Evolutionary conservation across 1,284 basidiomycete species (phyloP), one percentile per base, ranked within the genome.

Genomic region (Papiliotrema terrestris): DNA sequence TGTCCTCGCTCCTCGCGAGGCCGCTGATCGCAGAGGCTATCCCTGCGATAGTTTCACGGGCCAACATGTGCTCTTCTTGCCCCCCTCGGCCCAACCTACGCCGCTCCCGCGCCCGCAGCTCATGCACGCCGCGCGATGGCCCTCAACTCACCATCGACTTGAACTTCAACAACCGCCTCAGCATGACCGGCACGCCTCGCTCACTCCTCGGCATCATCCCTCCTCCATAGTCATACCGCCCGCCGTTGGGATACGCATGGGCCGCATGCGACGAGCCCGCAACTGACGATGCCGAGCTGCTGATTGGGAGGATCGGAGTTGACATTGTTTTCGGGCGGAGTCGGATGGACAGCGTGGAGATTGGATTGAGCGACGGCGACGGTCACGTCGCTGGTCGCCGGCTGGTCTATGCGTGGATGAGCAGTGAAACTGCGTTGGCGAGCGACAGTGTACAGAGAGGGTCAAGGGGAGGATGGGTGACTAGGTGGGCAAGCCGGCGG

Each of bases 91-190:
- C n/a, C n/a, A n/a, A n/a, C n/a, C n/a, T n/a, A n/a, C n/a, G n/a
- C n/a, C n/a, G n/a, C n/a, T n/a, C n/a, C n/a, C n/a, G n/a, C n/a
- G n/a, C n/a, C n/a, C n/a, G n/a, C n/a, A n/a, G n/a, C n/a, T n/a
- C n/a, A n/a, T n/a, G n/a, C n/a, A n/a, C n/a, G n/a, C n/a, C n/a
- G n/a, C n/a, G n/a, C n/a, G n/a, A n/a, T n/a, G n/a, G n/a, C n/a
- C n/a, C n/a, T n/a, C n/a, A 32, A 70, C 83, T 46, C 61, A 88
- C 90, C 90, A 93, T 92, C 72, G 91, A 87, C 56, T 88, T 86
- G 66, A 91, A 87, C 59, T 88, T 83, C 63, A 86, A 83, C 56
- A 92, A 71, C 44, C 90, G 79, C 62, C 84, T 80, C 69, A 92
- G 86, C 64, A 91, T 86, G 45, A 88, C 79, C 23, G 89, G 89